Conservation (phyloP, 345 rosid genomes). For the Crucihimalaya himalaica region DNA sequence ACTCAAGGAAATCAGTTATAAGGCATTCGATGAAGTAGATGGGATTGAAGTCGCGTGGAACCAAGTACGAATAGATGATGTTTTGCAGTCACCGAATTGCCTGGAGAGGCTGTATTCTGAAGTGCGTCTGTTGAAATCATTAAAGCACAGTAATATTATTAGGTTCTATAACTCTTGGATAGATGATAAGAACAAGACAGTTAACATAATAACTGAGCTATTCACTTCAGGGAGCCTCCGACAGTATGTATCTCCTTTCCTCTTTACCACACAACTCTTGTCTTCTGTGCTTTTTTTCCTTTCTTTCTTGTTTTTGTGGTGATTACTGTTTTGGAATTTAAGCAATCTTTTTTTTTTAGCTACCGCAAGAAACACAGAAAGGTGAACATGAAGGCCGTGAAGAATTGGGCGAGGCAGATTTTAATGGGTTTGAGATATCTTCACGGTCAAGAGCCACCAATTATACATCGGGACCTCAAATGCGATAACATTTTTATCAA, state of each 20-base stretch:
- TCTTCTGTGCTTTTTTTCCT: conserved; percentile 1
- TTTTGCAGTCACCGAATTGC: conserved; percentile 81
- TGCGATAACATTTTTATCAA: conserved; percentile 94
- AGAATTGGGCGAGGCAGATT: conserved; percentile 91
- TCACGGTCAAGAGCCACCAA: conserved; percentile 80
- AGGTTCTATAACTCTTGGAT: conserved; percentile 90
- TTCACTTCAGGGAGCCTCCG: conserved; percentile 95
- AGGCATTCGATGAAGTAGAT: conserved; percentile 89
- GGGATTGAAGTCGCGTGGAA: conserved; percentile 99
- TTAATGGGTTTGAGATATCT: conserved; percentile 76
- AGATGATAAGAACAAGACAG: conserved; percentile 86
- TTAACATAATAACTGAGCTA: conserved; percentile 87
- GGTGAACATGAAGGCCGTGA: conserved; percentile 83
- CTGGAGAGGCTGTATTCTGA: conserved; percentile 89
- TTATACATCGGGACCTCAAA: conserved; percentile 92
- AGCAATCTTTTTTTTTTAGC: conserved; percentile 48
- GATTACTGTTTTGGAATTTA: conserved; percentile 28
- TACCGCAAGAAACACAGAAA: conserved; percentile 86
- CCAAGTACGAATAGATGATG: conserved; percentile 88
- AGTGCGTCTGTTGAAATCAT: conserved; percentile 80
- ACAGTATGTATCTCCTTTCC: conserved; percentile 57
- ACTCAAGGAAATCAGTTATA: conserved; percentile 59
- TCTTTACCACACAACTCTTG: conserved; percentile 23
- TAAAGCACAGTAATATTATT: conserved; percentile 81
- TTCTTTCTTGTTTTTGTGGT: neutral